Evolutionary conservation across 257 asterid genomes (phyloP).

Genomic region (Penstemon barbatus): DNA sequence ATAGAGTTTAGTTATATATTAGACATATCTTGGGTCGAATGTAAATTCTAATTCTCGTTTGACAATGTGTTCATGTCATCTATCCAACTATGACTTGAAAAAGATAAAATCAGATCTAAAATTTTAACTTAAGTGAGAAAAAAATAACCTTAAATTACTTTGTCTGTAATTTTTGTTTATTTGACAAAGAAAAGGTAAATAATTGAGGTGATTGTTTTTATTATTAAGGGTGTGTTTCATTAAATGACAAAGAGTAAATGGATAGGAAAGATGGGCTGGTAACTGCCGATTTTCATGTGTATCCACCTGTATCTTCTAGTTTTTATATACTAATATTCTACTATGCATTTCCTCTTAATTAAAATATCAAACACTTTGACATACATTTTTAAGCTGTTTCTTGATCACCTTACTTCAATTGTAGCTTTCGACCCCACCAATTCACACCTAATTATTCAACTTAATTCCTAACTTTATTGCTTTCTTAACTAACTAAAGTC

Average conservation of each 20-base stretch:
- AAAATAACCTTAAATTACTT: slow-evolving; percentile 53
- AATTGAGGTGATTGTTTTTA: too few species aligned
- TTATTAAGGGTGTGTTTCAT: slow-evolving; percentile 32
- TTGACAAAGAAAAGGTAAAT: too few species aligned
- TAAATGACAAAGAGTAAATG: slow-evolving; percentile 59
- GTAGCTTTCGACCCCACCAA: slow-evolving; percentile 31
- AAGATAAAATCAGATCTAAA: too few species aligned
- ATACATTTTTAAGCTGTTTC: slow-evolving; percentile 23
- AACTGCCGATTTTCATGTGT: slow-evolving; percentile 51
- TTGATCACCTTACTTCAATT: slow-evolving; percentile 31
- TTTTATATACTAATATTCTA: slow-evolving; percentile 6
- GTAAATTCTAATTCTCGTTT: too few species aligned
- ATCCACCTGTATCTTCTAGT: slow-evolving; percentile 27
- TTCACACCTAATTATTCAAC: slow-evolving; percentile 47
- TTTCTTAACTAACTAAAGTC: slow-evolving; percentile 37
- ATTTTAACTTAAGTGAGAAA: too few species aligned
- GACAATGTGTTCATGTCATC: too few species aligned
- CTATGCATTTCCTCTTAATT: background rate
- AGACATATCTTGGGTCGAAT: too few species aligned
- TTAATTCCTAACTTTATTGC: slow-evolving; percentile 34
- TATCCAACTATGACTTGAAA: too few species aligned
- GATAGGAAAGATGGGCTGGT: slow-evolving; percentile 63
- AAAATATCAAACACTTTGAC: background rate
- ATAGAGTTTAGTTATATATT: too few species aligned
- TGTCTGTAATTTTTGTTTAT: slow-evolving; percentile 31